A percentile compares a stretch with the other conserved stretches of the same genome.
Conservation (phyloP, 2,329 filamentous ascomycete species). For the Phyllosticta paracitricarpa region DNA sequence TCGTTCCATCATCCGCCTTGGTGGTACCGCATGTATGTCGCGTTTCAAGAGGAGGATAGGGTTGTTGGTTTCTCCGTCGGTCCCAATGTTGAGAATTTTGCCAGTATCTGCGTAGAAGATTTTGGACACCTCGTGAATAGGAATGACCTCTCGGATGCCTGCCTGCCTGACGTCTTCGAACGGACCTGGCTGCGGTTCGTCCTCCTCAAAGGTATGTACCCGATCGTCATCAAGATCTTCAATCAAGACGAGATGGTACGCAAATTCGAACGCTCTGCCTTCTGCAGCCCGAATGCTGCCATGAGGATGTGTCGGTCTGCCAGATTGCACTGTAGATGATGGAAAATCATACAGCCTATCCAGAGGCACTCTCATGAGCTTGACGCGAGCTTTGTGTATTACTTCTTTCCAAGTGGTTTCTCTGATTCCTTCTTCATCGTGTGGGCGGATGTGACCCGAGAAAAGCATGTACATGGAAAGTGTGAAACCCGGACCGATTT, state of each 20-base stretch:
- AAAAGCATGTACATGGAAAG: conserved; percentile 95
- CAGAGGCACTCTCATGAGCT: conserved; percentile 62
- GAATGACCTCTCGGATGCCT: conserved; percentile 56
- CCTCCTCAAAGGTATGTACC: conserved; percentile 56
- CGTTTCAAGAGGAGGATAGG: conserved; percentile 67
- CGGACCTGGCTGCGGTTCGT: conserved; percentile 43
- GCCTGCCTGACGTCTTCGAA: conserved; percentile 53
- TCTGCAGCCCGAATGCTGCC: conserved; percentile 27
- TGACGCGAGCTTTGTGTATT: conserved; percentile 81
- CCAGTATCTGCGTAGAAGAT: conserved; percentile 91
- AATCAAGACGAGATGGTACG: conserved; percentile 71
- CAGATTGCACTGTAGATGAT: conserved; percentile 11
- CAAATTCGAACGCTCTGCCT: conserved; percentile 51
- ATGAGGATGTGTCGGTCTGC: conserved; percentile 7
- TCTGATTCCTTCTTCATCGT: conserved; percentile 48
- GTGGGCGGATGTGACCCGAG: conserved; percentile 56
- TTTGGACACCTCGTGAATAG: conserved; percentile 70
- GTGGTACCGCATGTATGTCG: conserved; percentile 54
- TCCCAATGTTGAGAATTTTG: conserved; percentile 75
- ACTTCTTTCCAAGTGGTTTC: conserved; percentile 89
- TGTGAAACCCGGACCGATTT: conserved; percentile 79
- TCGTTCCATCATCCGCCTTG: conserved; percentile 47
- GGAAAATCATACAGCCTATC: conserved; percentile 41
- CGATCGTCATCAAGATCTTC: conserved; percentile 71
- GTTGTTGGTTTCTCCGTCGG: conserved; percentile 57